Base-by-base conservation (phyloP, 805 yeast genomes). In the Schizosaccharomyces cryophilus region DNA sequence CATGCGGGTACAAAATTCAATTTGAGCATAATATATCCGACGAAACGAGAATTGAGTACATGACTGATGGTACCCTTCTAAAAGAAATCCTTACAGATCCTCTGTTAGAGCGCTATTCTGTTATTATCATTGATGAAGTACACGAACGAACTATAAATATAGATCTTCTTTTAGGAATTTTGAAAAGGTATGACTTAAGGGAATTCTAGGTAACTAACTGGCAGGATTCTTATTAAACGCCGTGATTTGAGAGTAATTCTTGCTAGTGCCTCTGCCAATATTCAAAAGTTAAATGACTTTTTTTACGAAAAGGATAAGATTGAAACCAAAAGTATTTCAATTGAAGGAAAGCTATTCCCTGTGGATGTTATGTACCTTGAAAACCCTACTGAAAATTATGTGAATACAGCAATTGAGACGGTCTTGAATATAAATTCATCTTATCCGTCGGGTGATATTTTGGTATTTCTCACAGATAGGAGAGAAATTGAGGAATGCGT, bases 391-490 rank as follows among this genome's bases (percentile, higher is more conserved):
- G 69, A 72, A n/a, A 95, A 87, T 69, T 87, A 87, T 69, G 87
- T 87, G 2, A 87, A 82, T 61, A 73, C 81, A 24, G 83, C 90
- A 0, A 84, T 86, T 0, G 80, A 80, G 65, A 87, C 84, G 67
- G 81, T 84, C 0, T 68, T 84, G 54, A 78, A 81, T 11, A 74
- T 85, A 0, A 94, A 85, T 69, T 66, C 30, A 13, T 29, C 42
- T 5, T 72, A 75, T 7, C 72, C 73, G 0, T 71, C 74, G 1
- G 94, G 95, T 30, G 94, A 87, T 70, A 82, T 87, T 26, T 68
- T 87, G n/a, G 84, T 85, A 4, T 87, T 87, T 68, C 80, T 87
- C 84, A 85, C 95, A 0, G 95, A 95, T 60, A 87, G 85, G 67
- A 94, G 85, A 67, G 95, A 87, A 69, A 84, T 87, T 61, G 89